Percentiles rank a stretch among this genome's conserved stretches.
These are phyloP conservation scores for Lachancea dasiensis DNA, from an alignment of 805 yeast species.

Conservation along the genomic window DNA sequence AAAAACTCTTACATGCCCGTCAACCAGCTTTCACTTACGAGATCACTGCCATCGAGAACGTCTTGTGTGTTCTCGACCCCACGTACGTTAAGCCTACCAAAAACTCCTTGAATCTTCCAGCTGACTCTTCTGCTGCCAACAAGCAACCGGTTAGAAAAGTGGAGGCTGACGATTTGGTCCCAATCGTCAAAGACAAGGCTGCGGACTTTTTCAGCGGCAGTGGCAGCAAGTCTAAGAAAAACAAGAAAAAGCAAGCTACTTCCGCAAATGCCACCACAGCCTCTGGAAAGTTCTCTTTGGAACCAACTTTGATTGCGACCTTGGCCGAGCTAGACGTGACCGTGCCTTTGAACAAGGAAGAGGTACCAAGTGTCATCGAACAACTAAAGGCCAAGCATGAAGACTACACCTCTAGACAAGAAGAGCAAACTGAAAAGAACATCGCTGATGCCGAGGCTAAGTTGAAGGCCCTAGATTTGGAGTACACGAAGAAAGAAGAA, in stretches of 20 bases:
- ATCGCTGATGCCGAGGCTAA: constrained; percentile 72
- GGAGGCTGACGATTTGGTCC: constrained; percentile 53
- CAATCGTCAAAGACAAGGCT: constrained; percentile 33
- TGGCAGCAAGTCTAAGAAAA: constrained; percentile 42
- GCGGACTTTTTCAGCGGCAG: constrained; percentile 38
- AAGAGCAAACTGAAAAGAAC: constrained; percentile 70
- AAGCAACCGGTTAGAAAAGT: constrained; percentile 55
- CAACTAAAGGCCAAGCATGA: constrained; percentile 67
- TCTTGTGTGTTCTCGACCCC: constrained; percentile 74
- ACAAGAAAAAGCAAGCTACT: constrained; percentile 44
- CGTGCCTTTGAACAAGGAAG: constrained; percentile 72
- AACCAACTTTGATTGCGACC: constrained; percentile 71
- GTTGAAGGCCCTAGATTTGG: constrained; percentile 59
- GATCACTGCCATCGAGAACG: constrained; percentile 65
- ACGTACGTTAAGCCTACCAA: constrained; percentile 54
- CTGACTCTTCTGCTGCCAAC: constrained; percentile 20
- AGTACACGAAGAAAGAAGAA: constrained; percentile 42
- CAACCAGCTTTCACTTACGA: constrained; percentile 84
- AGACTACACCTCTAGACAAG: constrained; percentile 66
- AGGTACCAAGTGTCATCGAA: constrained; percentile 57
- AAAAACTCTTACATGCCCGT: constrained; percentile 60
- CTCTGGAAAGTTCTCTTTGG: constrained; percentile 56
- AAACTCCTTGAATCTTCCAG: constrained; percentile 28
- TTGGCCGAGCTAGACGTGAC: constrained; percentile 70
- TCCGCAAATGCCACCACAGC: constrained; percentile 13